phyloP scores from a whole-genome alignment of 768 basidiomycete species.

The Lactifluus volemus region DNA sequence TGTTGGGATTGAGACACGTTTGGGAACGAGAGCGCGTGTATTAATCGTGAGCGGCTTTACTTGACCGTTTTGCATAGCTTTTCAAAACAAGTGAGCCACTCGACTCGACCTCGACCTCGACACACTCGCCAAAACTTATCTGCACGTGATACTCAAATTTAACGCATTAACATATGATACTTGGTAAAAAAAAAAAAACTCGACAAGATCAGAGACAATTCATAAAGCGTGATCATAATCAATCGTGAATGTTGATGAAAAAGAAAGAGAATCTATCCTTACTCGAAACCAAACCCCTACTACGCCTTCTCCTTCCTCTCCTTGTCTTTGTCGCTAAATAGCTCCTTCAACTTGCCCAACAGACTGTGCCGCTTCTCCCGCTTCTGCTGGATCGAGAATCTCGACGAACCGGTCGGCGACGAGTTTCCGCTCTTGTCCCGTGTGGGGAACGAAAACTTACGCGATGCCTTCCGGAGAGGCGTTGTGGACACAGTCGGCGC shows the following conservation, averaged over 20 bases:
- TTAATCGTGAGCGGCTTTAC: not conserved
- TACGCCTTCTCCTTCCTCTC: slow-evolving; percentile 11
- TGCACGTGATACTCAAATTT: too few relatives aligned
- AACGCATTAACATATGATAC: too few relatives aligned
- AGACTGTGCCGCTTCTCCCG: slow-evolving; percentile 19
- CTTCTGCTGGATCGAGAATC: slow-evolving; percentile 14
- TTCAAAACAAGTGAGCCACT: too few relatives aligned
- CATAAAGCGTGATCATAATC: not conserved
- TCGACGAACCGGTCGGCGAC: slow-evolving; percentile 13
- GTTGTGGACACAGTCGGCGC: not conserved
- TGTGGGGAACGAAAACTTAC: slow-evolving; percentile 15
- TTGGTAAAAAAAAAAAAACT: too few relatives aligned
- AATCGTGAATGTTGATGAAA: slow-evolving; percentile 2
- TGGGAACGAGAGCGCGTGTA: not conserved
- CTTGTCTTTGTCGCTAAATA: slow-evolving; percentile 17
- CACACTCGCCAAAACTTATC: too few relatives aligned
- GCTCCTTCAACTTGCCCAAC: slow-evolving; percentile 17
- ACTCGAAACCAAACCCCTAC: not conserved
- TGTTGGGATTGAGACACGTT: not conserved
- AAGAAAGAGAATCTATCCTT: not conserved
- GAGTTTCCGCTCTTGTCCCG: slow-evolving; percentile 9
- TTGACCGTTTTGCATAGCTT: too few relatives aligned
- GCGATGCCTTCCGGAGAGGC: slow-evolving; percentile 1
- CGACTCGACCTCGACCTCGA: too few relatives aligned
- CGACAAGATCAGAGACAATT: not conserved